Evolutionary conservation across 1,139 yeast species (phyloP).

Genomic region (Blastobotrys ciferrii): DNA sequence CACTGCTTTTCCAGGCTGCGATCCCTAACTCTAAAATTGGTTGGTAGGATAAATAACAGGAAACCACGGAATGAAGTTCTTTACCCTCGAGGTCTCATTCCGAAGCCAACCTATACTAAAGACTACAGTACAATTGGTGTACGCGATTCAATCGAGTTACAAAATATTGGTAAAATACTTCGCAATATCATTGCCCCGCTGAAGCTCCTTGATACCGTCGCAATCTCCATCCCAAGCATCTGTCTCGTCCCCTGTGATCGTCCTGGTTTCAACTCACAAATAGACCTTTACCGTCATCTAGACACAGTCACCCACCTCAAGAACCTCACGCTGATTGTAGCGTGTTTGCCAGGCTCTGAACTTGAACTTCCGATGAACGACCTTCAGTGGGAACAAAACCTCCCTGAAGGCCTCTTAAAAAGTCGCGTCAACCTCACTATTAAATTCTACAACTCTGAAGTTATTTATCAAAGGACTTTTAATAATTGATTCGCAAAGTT

Average conservation of each 20-base stretch:
- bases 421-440: conserved; percentile 6
- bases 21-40: conserved; percentile 11
- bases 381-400: background rate
- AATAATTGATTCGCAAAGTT: background rate
- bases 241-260: conserved; percentile 8
- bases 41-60: conserved; percentile 8
- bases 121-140: background rate
- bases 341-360: conserved; percentile 6
- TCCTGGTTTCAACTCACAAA: background rate
- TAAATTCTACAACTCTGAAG: conserved; percentile 4
- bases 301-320: conserved; percentile 5
- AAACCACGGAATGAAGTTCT: conserved; percentile 4
- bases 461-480: background rate
- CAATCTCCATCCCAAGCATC: conserved; percentile 7
- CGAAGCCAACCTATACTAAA: background rate
- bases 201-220: background rate
- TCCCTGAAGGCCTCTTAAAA: background rate
- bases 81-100: conserved; percentile 5
- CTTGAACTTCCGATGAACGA: background rate
- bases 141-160: conserved; percentile 1
- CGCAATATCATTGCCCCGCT: conserved; percentile 4
- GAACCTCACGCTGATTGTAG: conserved; percentile 4
- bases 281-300: conserved; percentile 8
- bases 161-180: conserved; percentile 3
- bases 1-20: conserved; percentile 11